Evolutionary conservation across 371 early-diverging fungal genomes (phyloP), one percentile per base, ranked within the genome.

Genomic region (Chytridium lagenaria): DNA sequence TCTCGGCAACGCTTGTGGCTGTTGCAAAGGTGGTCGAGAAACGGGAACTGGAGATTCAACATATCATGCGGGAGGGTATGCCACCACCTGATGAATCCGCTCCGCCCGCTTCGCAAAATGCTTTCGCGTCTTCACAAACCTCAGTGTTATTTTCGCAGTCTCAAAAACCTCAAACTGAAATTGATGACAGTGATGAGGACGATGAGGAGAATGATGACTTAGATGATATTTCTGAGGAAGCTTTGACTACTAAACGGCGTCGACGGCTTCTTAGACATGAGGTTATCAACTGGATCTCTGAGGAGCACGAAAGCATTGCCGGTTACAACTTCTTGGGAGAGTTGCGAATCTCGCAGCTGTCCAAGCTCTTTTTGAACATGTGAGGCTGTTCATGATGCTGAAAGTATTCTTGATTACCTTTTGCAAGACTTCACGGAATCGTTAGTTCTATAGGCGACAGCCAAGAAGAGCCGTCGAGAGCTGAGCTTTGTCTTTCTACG

Each of bases 401-500:
- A 89, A 74, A 77, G 80, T 0, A 79, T 89, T 81, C 87, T 73
- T 1, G 87, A 89, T 22, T 90, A 89, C 52, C 81, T 91, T 7
- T 73, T 79, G 1, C 77, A 84, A 3, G 91, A 91, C 78, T 89
- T 90, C 52, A 19, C 77, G 69, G 0, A 31, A 19, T 57, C 68
- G 50, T 34, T 16, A 59, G 68, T n/a, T 68, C 72, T 26, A 12
- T 28, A 1, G 70, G 50, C 30, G 31, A 22, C 44, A 67, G 30
- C 34, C 51, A 37, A 68, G 68, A 31, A 68, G 31, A 50, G 72
- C 64, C 0, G 70, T 81, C 23, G 73, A 66, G 28, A 52, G 10
- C 64, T 52, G 34, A 65, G 26, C 36, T 66, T 75, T 79, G 83
- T 33, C 75, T 93, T 12, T 82, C 85, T 1, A 86, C 88, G 1